A percentile compares a stretch with the other conserved stretches of the same genome.
These are phyloP conservation scores for Neoascochyta sp. DNA, from an alignment of 2,329 filamentous ascomycete species.

Conservation along the genomic window DNA sequence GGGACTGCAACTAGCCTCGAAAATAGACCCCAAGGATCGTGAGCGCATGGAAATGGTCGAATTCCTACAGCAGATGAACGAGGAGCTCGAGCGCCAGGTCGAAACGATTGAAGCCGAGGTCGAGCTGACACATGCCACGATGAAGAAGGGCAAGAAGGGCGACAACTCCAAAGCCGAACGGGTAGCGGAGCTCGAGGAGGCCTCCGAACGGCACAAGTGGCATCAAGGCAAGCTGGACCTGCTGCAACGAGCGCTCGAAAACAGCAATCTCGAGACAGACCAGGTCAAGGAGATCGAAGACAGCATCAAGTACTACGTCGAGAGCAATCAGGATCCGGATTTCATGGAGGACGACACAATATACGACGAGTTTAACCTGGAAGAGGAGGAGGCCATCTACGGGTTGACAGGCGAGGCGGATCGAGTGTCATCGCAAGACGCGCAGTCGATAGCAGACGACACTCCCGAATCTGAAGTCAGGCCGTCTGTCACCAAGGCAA, in stretches of 20 bases:
- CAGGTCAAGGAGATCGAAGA: constrained; percentile 88
- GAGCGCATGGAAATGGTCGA: constrained; percentile 86
- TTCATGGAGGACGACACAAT: constrained; percentile 92
- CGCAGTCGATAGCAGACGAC: constrained; percentile 88
- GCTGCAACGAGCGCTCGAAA: constrained; percentile 83
- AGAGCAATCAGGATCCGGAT: constrained; percentile 81
- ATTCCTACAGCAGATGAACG: constrained; percentile 81
- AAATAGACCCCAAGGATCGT: constrained; percentile 95
- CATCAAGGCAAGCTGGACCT: constrained; percentile 91
- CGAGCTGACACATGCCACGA: constrained; percentile 77
- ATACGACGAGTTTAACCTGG: constrained; percentile 89
- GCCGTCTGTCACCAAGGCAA: constrained; percentile 51
- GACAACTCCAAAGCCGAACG: constrained; percentile 79
- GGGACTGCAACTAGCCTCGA: constrained; percentile 83
- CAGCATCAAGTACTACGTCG: constrained; percentile 90
- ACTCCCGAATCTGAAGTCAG: constrained; percentile 56
- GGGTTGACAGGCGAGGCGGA: constrained; percentile 79
- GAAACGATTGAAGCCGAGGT: constrained; percentile 88
- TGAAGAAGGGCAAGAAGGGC: constrained; percentile 91
- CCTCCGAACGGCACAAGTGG: constrained; percentile 93
- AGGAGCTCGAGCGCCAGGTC: constrained; percentile 90
- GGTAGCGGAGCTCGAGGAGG: constrained; percentile 76
- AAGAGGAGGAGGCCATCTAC: constrained; percentile 85
- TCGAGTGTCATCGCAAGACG: constrained; percentile 89
- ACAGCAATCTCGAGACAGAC: constrained; percentile 82